Evolutionary conservation across 805 yeast species (phyloP).

Genomic region (Metschnikowia cerradonensis): DNA sequence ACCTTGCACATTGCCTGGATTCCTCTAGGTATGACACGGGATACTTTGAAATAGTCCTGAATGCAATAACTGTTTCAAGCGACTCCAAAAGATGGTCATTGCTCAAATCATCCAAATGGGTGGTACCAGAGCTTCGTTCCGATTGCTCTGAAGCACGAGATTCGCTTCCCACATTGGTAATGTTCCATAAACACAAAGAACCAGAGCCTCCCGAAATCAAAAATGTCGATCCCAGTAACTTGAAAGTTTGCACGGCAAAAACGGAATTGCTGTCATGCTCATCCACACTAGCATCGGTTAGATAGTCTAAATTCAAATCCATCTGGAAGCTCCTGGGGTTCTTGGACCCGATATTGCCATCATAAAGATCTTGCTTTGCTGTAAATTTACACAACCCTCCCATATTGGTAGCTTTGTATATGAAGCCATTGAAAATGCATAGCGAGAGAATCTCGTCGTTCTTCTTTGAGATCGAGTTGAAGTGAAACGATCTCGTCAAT

Average conservation of each 20-base stretch:
- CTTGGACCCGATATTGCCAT: slow-evolving; percentile 1
- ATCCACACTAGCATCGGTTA: slow-evolving; percentile 3
- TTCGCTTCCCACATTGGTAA: slow-evolving; percentile 23
- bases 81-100: slow-evolving; percentile 64
- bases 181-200: slow-evolving; percentile 69
- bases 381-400: slow-evolving; percentile 36
- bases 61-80: slow-evolving; percentile 59
- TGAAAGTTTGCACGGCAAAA: slow-evolving; percentile 51
- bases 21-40: slow-evolving; percentile 70
- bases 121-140: background rate
- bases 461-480: slow-evolving; percentile 9
- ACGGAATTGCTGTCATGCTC: slow-evolving; percentile 31
- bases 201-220: slow-evolving; percentile 72
- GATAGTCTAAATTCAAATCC: slow-evolving; percentile 6
- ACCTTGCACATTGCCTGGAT: slow-evolving; percentile 82
- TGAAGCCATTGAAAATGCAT: slow-evolving; percentile 50
- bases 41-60: slow-evolving; percentile 71
- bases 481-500: slow-evolving; percentile 44
- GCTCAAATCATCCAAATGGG: slow-evolving; percentile 22
- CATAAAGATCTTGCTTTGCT: slow-evolving; percentile 17
- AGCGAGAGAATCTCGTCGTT: slow-evolving; percentile 50
- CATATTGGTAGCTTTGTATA: slow-evolving; percentile 58
- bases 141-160: slow-evolving; percentile 8
- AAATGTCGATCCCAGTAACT: slow-evolving; percentile 35
- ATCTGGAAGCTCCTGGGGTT: slow-evolving; percentile 3